Conservation (phyloP, 1,139 yeast genomes). For the Torulaspora globosa region DNA sequence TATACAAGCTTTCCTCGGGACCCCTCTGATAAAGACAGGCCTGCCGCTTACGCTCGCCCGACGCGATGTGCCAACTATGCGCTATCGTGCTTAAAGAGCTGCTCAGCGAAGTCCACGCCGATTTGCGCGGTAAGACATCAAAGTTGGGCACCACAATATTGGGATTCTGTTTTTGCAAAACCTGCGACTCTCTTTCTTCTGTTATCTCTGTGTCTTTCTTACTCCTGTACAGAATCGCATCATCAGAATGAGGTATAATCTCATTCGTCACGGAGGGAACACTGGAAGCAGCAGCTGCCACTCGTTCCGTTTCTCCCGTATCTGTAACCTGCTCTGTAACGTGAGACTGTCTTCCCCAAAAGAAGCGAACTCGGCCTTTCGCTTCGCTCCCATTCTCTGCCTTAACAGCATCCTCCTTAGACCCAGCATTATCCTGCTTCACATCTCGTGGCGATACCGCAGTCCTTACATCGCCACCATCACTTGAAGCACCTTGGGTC, state of each 20-base stretch:
- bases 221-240: conserved; percentile 23
- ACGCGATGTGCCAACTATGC: conserved; percentile 21
- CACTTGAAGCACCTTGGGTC: not conserved
- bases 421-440: not conserved
- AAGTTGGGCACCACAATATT: conserved; percentile 35
- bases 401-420: conserved; percentile 1
- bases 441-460: conserved; percentile 1
- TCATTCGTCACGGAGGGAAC: conserved; percentile 22
- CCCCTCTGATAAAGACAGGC: conserved; percentile 24
- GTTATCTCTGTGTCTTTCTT: conserved; percentile 17
- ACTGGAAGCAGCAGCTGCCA: conserved; percentile 9
- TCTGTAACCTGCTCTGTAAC: conserved; percentile 11
- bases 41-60: conserved; percentile 19
- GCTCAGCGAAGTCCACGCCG: conserved; percentile 26
- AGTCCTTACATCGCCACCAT: not conserved
- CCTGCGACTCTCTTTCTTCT: conserved; percentile 14
- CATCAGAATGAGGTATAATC: conserved; percentile 25
- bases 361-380: conserved; percentile 27
- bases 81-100: conserved; percentile 19
- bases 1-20: conserved; percentile 21
- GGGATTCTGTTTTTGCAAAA: conserved; percentile 19
- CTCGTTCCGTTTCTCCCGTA: conserved; percentile 13
- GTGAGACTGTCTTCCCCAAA: conserved; percentile 27
- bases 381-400: conserved; percentile 1
- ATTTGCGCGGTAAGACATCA: conserved; percentile 29